Evolutionary conservation across 108 stramenopile genomes (phyloP).

Genomic region (Nitzschia inconspicua): DNA sequence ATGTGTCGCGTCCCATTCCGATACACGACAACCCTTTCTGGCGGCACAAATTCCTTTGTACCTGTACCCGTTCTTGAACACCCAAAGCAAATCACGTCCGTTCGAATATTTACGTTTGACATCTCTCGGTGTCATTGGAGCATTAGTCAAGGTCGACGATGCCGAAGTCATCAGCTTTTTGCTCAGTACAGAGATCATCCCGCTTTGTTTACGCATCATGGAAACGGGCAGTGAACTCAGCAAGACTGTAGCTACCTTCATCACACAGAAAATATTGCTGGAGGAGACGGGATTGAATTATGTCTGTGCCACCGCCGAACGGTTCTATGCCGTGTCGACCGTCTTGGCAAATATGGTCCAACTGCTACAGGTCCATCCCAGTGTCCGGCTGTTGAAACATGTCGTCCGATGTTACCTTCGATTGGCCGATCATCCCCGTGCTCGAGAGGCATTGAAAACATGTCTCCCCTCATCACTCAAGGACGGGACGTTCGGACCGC

Average conservation of each 20-base stretch:
- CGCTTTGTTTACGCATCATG: slow-evolving; percentile 57
- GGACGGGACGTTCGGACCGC: slow-evolving; percentile 83
- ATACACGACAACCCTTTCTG: slow-evolving; percentile 92
- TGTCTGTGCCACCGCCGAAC: slow-evolving; percentile 99
- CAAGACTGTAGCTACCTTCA: slow-evolving; percentile 99
- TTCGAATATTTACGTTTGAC: slow-evolving; percentile 98
- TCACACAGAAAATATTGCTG: slow-evolving; percentile 98
- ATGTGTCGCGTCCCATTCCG: slow-evolving; percentile 97
- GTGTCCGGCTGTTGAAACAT: slow-evolving; percentile 95
- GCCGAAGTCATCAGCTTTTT: slow-evolving; percentile 95
- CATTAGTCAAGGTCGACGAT: slow-evolving; percentile 99
- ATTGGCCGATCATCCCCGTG: slow-evolving; percentile 90
- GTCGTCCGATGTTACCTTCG: slow-evolving; percentile 97
- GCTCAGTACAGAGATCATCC: slow-evolving; percentile 89
- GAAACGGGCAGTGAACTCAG: slow-evolving; percentile 95
- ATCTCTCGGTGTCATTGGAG: slow-evolving; percentile 97
- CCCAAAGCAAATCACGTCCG: slow-evolving; percentile 91
- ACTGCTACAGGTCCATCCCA: slow-evolving; percentile 79
- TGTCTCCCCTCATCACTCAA: slow-evolving; percentile 88
- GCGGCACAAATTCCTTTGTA: slow-evolving; percentile 96
- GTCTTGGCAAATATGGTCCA: slow-evolving; percentile 95
- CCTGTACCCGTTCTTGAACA: slow-evolving; percentile 98
- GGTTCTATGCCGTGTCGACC: slow-evolving; percentile 96
- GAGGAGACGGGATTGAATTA: slow-evolving; percentile 96
- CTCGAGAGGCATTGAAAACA: slow-evolving; percentile 93